A percentile compares a stretch with the other conserved stretches of the same genome.
Evolutionary conservation across 306 rosid species (phyloP).

Genomic region (Alnus glutinosa): DNA sequence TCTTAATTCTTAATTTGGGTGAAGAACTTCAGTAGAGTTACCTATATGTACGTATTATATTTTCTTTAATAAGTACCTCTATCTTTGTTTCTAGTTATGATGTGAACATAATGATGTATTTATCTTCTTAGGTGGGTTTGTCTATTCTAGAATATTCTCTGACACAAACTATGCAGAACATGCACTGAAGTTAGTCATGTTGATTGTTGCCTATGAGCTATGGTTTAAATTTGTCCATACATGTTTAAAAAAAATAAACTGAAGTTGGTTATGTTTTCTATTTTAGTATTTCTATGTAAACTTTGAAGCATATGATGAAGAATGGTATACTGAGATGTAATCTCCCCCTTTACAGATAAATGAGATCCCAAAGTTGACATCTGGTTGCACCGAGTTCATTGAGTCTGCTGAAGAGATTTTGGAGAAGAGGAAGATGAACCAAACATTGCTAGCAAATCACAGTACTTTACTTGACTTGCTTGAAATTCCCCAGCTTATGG

Average conservation of each 20-base stretch:
- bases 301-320: neutral
- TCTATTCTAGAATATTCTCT: neutral
- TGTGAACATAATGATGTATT: neutral
- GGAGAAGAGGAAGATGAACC: conserved; percentile 98
- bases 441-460: conserved; percentile 87
- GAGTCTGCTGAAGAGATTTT: conserved; percentile 86
- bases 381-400: conserved; percentile 87
- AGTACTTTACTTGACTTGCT: conserved; percentile 97
- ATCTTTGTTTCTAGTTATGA: neutral
- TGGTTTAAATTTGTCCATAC: too few species aligned
- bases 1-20: conserved; percentile 1
- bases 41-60: neutral
- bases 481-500: conserved; percentile 97
- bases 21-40: neutral
- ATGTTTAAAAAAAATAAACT: neutral
- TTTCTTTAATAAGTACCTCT: neutral
- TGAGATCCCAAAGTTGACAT: conserved; percentile 79
- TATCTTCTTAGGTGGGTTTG: neutral
- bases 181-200: neutral
- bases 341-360: conserved; percentile 55
- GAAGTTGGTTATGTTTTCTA: neutral
- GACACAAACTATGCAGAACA: neutral
- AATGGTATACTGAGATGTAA: conserved; percentile 21
- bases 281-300: neutral
- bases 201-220: neutral